Evolutionary conservation across 2,329 filamentous ascomycete species (phyloP), one percentile per base, ranked within the genome.

Genomic region (Nigrograna mackinnonii): DNA sequence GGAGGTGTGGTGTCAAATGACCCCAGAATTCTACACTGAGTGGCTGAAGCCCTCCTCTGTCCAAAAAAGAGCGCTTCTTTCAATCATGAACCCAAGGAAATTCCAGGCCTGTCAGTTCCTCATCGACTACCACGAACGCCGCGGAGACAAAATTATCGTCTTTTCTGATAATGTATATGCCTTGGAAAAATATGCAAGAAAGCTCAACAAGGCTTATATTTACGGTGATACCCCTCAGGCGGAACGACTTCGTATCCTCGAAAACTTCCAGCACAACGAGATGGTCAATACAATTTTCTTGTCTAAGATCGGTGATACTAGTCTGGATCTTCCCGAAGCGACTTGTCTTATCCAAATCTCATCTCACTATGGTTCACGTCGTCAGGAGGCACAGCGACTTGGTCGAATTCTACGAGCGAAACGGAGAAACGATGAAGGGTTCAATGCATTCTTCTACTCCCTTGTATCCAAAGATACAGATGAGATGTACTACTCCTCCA

Each of bases 1-100:
- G 12, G 94, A 99, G 69, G 94, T 99, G 5, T 99, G 94, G 94
- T 99, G 94, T 63, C 91, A 92, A 2, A 99, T 99, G 94, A 95
- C 94, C 0, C 94, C 91, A 0, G 94, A 99, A 57, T 99, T 99
- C 66, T 97, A 96, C 68, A 86, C 90, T 14, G 90, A 97, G 66
- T 99, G 97, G 70, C 80, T 97, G 46, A 78, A 82, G 41, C 82
- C 72, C 6, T 67, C 67, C 4, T 84, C 83, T 11, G 83, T 82
- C 13, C 77, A 84, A 47, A 87, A 87, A 65, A 77, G 81, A 22
- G 78, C 79, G 6, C 68, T 89, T 5, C 80, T 97, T 2, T 96
- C 94, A 58, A 95, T 95, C 53, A 97, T 99, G 91, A 99, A 99
- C 60, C 94, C 94, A 1, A 81, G 86, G 54, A 99, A 99, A 69